Percentiles rank a stretch among this genome's conserved stretches.
phyloP scores from a whole-genome alignment of 1,284 basidiomycete genomes.

The Moniliophthora roreri region DNA sequence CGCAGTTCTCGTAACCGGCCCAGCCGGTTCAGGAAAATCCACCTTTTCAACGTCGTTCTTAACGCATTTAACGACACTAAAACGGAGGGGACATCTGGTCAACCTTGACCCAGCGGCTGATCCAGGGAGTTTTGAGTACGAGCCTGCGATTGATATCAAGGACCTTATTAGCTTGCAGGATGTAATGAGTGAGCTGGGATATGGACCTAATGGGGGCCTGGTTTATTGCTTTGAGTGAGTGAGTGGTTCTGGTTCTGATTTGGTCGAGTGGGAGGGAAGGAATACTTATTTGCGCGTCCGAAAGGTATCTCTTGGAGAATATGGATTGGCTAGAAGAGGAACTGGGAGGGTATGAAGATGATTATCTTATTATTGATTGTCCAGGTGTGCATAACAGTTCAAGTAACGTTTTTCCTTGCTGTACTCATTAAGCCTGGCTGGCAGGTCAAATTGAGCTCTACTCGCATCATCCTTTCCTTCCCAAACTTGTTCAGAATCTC shows the following conservation, averaged over 20 bases:
- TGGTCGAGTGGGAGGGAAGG: conserved; percentile 6
- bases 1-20: conserved; percentile 86
- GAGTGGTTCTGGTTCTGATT: conserved; percentile 36
- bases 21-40: conserved; percentile 97
- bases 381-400: conserved; percentile 61
- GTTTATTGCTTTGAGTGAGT: conserved; percentile 99
- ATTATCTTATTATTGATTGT: conserved; percentile 98
- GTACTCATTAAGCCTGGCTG: conserved; percentile 1
- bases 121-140: conserved; percentile 84
- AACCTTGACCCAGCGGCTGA: conserved; percentile 98
- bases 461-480: conserved; percentile 96
- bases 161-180: conserved; percentile 94
- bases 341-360: conserved; percentile 91
- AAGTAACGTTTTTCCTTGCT: conserved; percentile 1
- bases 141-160: conserved; percentile 92
- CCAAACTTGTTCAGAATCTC: conserved; percentile 78
- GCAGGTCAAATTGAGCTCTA: conserved; percentile 97
- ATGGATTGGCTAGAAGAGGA: conserved; percentile 99
- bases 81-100: conserved; percentile 88
- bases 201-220: conserved; percentile 96
- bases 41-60: conserved; percentile 91
- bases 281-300: not conserved
- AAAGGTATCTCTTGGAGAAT: conserved; percentile 92
- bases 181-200: conserved; percentile 94
- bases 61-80: conserved; percentile 85